Base-by-base conservation (phyloP, 352 stramenopile genomes). In the Pythium periplocum region DNA sequence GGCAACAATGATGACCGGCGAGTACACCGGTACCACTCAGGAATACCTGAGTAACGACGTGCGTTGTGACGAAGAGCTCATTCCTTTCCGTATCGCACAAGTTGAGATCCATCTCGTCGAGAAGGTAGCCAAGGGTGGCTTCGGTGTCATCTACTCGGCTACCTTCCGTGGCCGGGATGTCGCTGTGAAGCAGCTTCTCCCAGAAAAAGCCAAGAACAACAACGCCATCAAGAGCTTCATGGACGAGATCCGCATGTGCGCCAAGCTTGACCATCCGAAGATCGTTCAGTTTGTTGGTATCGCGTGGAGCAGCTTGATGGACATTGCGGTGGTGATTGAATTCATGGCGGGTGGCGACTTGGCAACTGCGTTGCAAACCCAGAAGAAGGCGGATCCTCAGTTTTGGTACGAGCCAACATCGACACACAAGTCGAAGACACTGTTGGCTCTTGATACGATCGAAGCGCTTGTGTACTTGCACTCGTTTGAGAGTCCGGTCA, bases 281-380 rank as follows among this genome's bases (percentile, higher is more conserved):
- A 64, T 77, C 40, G 68, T 77, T 35, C 43, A 51, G 41, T 76
- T 76, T 35, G 51, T 76, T 11, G 68, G 68, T 6, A 33, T 76
- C 11, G 45, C 53, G n/a, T 76, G 68, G 68, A 73, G 43, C 43
- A 71, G 45, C 10, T 45, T 73, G 5, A 26, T 64, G 12, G 60
- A 76, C 43, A 12, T 76, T 2, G 52, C 63, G 3, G 64, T 71
- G 30, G 51, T 76, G 12, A 65, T 48, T 35, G 68, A 76, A 45
- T 76, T 48, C 58, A 71, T 72, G 64, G 40, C 45, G 9, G 57
- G 61, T 6, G 68, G 68, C 10, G 60, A 65, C 30, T 43, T 69
- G 11, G 1, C 2, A 44, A 46, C 11, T 63, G 60, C 50, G 53
- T 68, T 35, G 50, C 34, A 3, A 4, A 49, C 51, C 26, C 51